Conservation (phyloP, 2,329 filamentous ascomycete species). For the Penicillium griseofulvum region DNA sequence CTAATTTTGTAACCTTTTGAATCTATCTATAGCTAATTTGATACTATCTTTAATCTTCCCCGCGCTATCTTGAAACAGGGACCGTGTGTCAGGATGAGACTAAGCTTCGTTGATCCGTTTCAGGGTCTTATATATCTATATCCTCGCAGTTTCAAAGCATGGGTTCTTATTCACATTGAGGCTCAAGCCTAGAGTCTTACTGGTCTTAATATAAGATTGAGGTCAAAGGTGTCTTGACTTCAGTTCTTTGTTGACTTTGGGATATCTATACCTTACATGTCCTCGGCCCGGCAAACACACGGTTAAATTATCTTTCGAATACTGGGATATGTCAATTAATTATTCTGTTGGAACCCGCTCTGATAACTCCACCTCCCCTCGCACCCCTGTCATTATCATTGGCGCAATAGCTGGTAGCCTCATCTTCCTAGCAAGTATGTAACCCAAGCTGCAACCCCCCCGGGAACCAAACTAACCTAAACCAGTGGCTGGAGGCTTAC, state of each 20-base stretch:
- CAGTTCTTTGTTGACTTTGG: neutral
- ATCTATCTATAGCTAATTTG: slow-evolving; percentile 26
- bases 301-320: neutral
- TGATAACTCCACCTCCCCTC: neutral
- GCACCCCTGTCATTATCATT: slow-evolving; percentile 4
- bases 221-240: neutral
- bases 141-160: neutral
- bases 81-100: slow-evolving; percentile 12
- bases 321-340: slow-evolving; percentile 5
- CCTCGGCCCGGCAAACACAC: neutral
- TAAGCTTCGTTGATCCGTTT: slow-evolving; percentile 15
- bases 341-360: neutral
- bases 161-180: neutral
- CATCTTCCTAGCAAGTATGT: slow-evolving; percentile 9
- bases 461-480: slow-evolving; percentile 6
- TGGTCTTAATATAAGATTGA: neutral
- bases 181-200: neutral
- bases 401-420: slow-evolving; percentile 6
- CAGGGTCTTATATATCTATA: slow-evolving; percentile 17
- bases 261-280: neutral
- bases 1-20: slow-evolving; percentile 22
- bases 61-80: slow-evolving; percentile 21
- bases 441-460: slow-evolving; percentile 8
- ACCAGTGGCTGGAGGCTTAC: slow-evolving; percentile 20
- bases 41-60: slow-evolving; percentile 19